Evolutionary conservation across 257 asterid species (phyloP).

Genomic region (Mitragyna speciosa): DNA sequence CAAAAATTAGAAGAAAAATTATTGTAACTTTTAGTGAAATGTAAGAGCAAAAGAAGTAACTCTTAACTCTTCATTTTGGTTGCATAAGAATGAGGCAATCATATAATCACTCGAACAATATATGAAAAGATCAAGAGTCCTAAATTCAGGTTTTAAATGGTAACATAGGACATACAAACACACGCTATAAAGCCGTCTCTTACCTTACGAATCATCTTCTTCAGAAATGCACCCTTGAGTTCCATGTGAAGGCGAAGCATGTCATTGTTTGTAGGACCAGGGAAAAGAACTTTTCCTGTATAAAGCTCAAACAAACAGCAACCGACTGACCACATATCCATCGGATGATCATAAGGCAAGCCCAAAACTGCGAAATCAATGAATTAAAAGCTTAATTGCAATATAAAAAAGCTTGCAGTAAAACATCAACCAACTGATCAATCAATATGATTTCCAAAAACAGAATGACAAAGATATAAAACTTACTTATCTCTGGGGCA

Average conservation of each 20-base stretch:
- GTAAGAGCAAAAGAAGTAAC: no score
- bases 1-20: no score
- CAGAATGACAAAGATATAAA: neutral
- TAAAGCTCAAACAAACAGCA: constrained; percentile 97
- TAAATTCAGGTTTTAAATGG: neutral
- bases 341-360: constrained; percentile 86
- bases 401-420: neutral
- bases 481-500: constrained; percentile 98
- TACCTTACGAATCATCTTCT: constrained; percentile 97
- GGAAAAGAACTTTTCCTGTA: constrained; percentile 92
- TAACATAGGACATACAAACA: neutral
- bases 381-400: constrained; percentile 14
- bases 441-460: constrained; percentile 1
- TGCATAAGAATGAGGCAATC: no score
- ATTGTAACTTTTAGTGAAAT: no score
- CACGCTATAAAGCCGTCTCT: constrained; percentile 14
- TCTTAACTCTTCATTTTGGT: no score
- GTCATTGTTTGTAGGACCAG: constrained; percentile 89
- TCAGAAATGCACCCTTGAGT: constrained; percentile 87
- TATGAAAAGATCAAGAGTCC: neutral
- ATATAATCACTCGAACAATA: neutral
- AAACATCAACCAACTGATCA: neutral
- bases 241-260: constrained; percentile 99
- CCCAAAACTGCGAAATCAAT: constrained; percentile 65
- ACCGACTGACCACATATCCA: constrained; percentile 99